Percentiles rank a stretch among this genome's conserved stretches.
Evolutionary conservation across 2,329 filamentous ascomycete species (phyloP).

Genomic region (Neonectria coccinea): DNA sequence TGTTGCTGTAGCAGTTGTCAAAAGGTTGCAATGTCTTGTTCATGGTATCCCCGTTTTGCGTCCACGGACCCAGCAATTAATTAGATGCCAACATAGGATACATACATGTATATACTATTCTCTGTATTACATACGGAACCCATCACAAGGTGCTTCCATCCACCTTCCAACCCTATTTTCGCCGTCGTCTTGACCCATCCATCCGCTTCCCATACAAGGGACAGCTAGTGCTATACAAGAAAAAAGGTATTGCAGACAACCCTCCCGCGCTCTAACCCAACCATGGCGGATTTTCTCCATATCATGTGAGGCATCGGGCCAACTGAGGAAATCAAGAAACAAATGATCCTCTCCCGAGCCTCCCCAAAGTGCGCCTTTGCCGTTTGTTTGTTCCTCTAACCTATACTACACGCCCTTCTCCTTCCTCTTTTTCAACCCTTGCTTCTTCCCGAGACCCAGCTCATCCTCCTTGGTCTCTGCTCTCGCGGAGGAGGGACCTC

Average conservation of each 20-base stretch:
- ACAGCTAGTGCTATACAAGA: conserved; percentile 19
- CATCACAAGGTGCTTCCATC: background rate
- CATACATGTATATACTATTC: conserved; percentile 9
- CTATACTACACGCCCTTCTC: conserved; percentile 7
- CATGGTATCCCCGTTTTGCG: no score
- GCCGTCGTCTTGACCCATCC: background rate
- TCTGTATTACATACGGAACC: conserved; percentile 26
- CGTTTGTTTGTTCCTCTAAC: conserved; percentile 19
- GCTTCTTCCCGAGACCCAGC: conserved; percentile 21
- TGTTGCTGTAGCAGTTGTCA: no score
- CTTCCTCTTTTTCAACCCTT: conserved; percentile 4
- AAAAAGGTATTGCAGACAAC: conserved; percentile 9
- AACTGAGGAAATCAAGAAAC: background rate
- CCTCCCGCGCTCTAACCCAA: background rate
- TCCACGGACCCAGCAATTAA: no score
- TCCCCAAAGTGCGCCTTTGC: conserved; percentile 16
- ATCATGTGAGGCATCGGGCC: conserved; percentile 6
- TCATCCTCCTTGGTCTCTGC: conserved; percentile 20
- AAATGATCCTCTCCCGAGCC: conserved; percentile 15
- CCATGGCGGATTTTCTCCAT: conserved; percentile 5
- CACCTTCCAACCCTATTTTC: conserved; percentile 12
- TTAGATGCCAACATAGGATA: background rate
- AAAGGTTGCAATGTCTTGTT: no score
- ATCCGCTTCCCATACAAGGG: conserved; percentile 11
- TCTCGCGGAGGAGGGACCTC: conserved; percentile 32